Evolutionary conservation across 106 monocot genomes (phyloP).

Genomic region (Dendrobium nobile): DNA sequence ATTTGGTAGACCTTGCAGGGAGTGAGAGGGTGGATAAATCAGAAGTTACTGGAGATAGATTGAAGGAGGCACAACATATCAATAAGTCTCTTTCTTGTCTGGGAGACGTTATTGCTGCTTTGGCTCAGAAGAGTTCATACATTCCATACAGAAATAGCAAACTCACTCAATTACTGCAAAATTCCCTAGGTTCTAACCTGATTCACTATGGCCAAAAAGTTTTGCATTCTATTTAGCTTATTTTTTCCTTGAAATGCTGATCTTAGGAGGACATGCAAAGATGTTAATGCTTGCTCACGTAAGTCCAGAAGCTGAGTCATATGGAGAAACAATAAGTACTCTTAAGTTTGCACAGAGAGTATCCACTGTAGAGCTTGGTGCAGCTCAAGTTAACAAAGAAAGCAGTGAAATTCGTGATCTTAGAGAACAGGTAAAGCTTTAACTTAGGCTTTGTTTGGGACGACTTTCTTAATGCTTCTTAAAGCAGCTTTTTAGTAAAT

Average conservation of each 20-base stretch:
- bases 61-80: slow-evolving; percentile 91
- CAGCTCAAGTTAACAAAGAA: slow-evolving; percentile 73
- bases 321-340: slow-evolving; percentile 71
- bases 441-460: no score
- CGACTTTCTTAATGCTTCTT: no score
- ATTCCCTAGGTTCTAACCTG: slow-evolving; percentile 57
- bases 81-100: slow-evolving; percentile 88
- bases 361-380: slow-evolving; percentile 78
- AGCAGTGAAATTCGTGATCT: slow-evolving; percentile 64
- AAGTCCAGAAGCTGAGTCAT: slow-evolving; percentile 72
- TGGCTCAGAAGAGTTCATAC: slow-evolving; percentile 77
- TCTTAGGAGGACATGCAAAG: slow-evolving; percentile 77
- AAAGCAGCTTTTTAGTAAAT: no score
- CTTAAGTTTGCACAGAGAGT: slow-evolving; percentile 91
- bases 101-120: slow-evolving; percentile 73
- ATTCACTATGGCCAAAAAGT: background rate
- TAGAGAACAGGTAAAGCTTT: slow-evolving; percentile 60
- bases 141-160: slow-evolving; percentile 94
- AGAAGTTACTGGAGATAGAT: slow-evolving; percentile 78
- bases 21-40: slow-evolving; percentile 93
- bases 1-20: slow-evolving; percentile 91
- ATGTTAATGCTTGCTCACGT: slow-evolving; percentile 90
- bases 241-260: background rate
- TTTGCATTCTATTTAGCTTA: background rate
- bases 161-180: slow-evolving; percentile 78